Evolutionary conservation across 164 flowering plant species (phyloP).

Genomic region (Platanus orientalis): DNA sequence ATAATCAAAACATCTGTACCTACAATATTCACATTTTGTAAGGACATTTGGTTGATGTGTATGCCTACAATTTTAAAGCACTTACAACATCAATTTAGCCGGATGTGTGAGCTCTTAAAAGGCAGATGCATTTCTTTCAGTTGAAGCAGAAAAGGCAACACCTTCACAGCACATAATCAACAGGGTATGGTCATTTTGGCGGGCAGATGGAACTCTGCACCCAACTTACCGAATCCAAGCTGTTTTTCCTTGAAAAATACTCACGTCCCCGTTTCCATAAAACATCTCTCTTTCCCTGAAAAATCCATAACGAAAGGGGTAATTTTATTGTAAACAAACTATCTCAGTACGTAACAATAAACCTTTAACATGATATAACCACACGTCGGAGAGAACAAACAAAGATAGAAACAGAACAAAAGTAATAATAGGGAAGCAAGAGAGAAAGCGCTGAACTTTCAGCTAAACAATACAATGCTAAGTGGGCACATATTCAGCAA

Average conservation of each 20-base stretch:
- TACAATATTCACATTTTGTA: slow-evolving; percentile 38
- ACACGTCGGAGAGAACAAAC: not conserved
- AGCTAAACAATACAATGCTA: too few relatives aligned
- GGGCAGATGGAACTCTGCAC: not conserved
- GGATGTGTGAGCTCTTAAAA: slow-evolving; percentile 23
- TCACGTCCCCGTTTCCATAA: slow-evolving; percentile 4
- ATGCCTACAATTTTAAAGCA: slow-evolving; percentile 28
- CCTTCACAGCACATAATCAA: slow-evolving; percentile 1
- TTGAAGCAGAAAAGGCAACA: slow-evolving; percentile 8
- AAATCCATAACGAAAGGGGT: slow-evolving; percentile 5
- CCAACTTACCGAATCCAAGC: too few relatives aligned
- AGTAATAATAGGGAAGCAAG: not conserved
- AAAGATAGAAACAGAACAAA: not conserved
- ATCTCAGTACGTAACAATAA: not conserved
- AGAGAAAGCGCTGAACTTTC: too few relatives aligned
- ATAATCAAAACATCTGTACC: slow-evolving; percentile 1
- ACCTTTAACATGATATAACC: not conserved
- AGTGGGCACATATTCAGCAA: too few relatives aligned
- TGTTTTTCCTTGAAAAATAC: not conserved
- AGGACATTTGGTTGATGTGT: slow-evolving; percentile 7
- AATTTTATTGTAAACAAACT: not conserved
- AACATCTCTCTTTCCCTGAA: slow-evolving; percentile 20
- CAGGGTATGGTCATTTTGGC: not conserved
- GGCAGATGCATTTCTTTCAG: slow-evolving; percentile 25
- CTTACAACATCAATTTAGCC: slow-evolving; percentile 22